phyloP scores from a whole-genome alignment of 768 basidiomycete species.

The Lyophyllum semitale region DNA sequence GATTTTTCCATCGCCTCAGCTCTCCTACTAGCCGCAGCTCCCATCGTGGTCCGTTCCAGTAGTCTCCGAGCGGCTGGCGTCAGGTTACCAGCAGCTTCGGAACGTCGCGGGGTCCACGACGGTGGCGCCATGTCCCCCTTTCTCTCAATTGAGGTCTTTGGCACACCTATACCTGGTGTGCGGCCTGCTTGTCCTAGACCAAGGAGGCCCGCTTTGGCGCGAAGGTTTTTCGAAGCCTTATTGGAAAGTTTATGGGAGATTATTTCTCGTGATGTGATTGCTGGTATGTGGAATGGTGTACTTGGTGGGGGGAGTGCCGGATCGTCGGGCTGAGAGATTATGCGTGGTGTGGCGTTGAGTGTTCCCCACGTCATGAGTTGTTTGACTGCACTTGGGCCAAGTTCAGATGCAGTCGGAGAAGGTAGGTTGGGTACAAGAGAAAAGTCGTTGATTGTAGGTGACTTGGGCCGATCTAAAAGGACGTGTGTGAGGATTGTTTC shows the following conservation, averaged over 20 bases:
- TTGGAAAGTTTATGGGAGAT: conserved; percentile 82
- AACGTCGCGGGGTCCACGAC: conserved; percentile 73
- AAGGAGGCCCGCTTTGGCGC: conserved; percentile 71
- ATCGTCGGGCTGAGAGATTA: conserved; percentile 69
- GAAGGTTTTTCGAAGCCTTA: conserved; percentile 79
- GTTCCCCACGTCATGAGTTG: conserved; percentile 99
- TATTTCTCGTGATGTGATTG: conserved; percentile 76
- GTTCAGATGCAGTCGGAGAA: conserved; percentile 80
- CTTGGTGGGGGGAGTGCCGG: conserved; percentile 43
- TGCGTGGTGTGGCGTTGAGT: conserved; percentile 86
- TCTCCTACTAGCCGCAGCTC: conserved; percentile 61
- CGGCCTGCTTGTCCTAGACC: conserved; percentile 34
- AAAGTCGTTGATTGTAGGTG: conserved; percentile 58
- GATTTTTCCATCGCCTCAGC: conserved; percentile 67
- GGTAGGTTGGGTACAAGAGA: conserved; percentile 84
- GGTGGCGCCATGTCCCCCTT: conserved; percentile 79
- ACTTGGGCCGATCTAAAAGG: conserved; percentile 60
- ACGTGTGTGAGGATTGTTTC: conserved; percentile 10
- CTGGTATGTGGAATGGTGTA: conserved; percentile 79
- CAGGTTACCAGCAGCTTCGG: conserved; percentile 70
- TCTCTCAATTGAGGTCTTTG: conserved; percentile 34
- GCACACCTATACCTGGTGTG: conserved; percentile 35
- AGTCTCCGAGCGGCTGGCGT: conserved; percentile 86
- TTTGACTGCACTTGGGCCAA: conserved; percentile 82
- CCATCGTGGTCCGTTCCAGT: conserved; percentile 71